Percentiles rank a stretch among this genome's conserved stretches.
These are phyloP conservation scores for Dujonia santamariae DNA, from an alignment of 1,139 yeast genomes.

Conservation along the genomic window DNA sequence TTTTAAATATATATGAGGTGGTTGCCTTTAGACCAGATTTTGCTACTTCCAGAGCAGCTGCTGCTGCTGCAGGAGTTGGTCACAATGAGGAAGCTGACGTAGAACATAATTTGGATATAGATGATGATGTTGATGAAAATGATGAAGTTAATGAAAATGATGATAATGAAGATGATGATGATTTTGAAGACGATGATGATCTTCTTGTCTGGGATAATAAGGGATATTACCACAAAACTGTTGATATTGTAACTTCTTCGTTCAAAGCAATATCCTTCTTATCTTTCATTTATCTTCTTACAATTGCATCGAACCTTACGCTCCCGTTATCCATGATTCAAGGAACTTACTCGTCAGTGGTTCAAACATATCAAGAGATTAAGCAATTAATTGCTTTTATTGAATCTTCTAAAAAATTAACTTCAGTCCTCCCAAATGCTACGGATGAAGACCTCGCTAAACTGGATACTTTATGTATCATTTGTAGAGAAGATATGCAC, in stretches of 20 bases:
- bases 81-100: constrained; percentile 8
- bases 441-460: constrained; percentile 57
- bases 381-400: constrained; percentile 53
- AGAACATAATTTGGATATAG: constrained; percentile 7
- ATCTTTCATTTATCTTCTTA: constrained; percentile 34
- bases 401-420: constrained; percentile 64
- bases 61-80: too few species aligned
- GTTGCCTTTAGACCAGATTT: constrained; percentile 21
- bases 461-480: constrained; percentile 67
- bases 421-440: constrained; percentile 59
- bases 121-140: constrained; percentile 9
- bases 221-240: constrained; percentile 53
- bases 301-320: constrained; percentile 51
- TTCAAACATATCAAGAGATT: constrained; percentile 48
- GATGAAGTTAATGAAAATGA: constrained; percentile 10
- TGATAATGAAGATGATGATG: constrained; percentile 24
- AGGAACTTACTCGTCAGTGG: constrained; percentile 58
- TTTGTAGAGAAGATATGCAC: constrained; percentile 82
- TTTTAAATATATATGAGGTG: constrained; percentile 59
- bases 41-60: too few species aligned
- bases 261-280: constrained; percentile 36
- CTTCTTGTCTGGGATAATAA: constrained; percentile 72
- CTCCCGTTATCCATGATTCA: constrained; percentile 68
- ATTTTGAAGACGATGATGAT: constrained; percentile 43
- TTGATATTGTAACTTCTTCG: constrained; percentile 51